phyloP scores from a whole-genome alignment of 1,139 yeast genomes.

The Yarrowia galli region DNA sequence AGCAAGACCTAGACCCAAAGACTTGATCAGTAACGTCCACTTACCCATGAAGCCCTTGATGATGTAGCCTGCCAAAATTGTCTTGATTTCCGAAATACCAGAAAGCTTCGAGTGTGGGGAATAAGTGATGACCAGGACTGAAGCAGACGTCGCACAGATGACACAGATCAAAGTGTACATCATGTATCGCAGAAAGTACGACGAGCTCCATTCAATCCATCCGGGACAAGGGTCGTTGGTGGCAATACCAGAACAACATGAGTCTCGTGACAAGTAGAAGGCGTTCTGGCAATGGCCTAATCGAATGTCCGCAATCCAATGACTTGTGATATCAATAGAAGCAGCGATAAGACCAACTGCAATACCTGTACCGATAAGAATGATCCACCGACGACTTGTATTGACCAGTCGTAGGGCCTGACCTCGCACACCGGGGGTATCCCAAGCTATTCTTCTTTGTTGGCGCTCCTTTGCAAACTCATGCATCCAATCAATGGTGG shows the following conservation, averaged over 20 bases:
- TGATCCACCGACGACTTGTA: constrained; percentile 58
- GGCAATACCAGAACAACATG: constrained; percentile 53
- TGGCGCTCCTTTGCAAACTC: constrained; percentile 51
- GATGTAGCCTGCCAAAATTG: constrained; percentile 67
- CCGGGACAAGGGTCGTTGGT: constrained; percentile 49
- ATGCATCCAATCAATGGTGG: constrained; percentile 56
- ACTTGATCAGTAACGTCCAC: constrained; percentile 59
- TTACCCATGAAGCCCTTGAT: constrained; percentile 59
- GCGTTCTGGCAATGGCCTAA: constrained; percentile 57
- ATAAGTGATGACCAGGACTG: constrained; percentile 50
- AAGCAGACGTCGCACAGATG: constrained; percentile 49
- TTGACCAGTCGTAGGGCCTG: constrained; percentile 39
- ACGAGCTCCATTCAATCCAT: constrained; percentile 56
- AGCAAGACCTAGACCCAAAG: constrained; percentile 64
- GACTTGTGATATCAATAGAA: constrained; percentile 64
- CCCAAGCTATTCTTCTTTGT: constrained; percentile 42
- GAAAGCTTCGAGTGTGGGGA: constrained; percentile 63
- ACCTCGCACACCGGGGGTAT: constrained; percentile 43
- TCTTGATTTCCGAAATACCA: constrained; percentile 75
- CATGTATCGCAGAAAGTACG: constrained; percentile 48
- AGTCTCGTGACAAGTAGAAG: constrained; percentile 51
- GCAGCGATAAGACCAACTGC: constrained; percentile 67
- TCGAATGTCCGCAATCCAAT: constrained; percentile 69
- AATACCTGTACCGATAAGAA: constrained; percentile 63
- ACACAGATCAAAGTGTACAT: constrained; percentile 52